Evolutionary conservation across 2,329 filamentous ascomycete genomes (phyloP).

Genomic region (Claviceps humidiphila): DNA sequence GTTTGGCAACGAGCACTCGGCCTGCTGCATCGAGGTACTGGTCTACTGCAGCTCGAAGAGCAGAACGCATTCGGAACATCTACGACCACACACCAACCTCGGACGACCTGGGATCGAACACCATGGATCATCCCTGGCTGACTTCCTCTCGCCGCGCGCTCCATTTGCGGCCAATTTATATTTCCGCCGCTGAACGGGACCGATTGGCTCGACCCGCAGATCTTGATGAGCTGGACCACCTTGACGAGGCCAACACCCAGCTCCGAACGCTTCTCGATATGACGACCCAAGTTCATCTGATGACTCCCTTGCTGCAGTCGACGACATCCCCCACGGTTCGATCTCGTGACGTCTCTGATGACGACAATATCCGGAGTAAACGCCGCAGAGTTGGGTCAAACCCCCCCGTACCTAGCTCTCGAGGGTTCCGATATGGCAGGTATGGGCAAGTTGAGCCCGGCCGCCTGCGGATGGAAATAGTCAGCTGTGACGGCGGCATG

Average conservation of each 20-base stretch:
- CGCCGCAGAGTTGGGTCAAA: slow-evolving; percentile 59
- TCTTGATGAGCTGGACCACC: slow-evolving; percentile 25
- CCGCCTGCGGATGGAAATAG: slow-evolving; percentile 70
- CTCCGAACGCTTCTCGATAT: slow-evolving; percentile 30
- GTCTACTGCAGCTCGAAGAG: slow-evolving; percentile 18
- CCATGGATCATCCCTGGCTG: slow-evolving; percentile 16
- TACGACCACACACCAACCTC: slow-evolving; percentile 16
- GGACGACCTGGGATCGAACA: slow-evolving; percentile 15
- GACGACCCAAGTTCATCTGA: slow-evolving; percentile 18
- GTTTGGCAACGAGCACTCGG: not conserved
- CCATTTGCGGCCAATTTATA: slow-evolving; percentile 14
- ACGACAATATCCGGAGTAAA: slow-evolving; percentile 44
- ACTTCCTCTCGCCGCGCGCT: slow-evolving; percentile 12
- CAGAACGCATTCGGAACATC: slow-evolving; percentile 23
- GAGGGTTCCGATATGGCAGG: slow-evolving; percentile 65
- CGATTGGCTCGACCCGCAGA: slow-evolving; percentile 11
- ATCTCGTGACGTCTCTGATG: slow-evolving; percentile 28
- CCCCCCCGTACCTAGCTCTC: slow-evolving; percentile 32
- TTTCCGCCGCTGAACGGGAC: not conserved
- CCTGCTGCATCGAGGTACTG: slow-evolving; percentile 9
- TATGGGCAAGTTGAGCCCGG: slow-evolving; percentile 81
- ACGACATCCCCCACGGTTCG: slow-evolving; percentile 22
- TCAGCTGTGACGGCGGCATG: slow-evolving; percentile 76
- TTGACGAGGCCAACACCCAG: slow-evolving; percentile 31
- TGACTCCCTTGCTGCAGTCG: slow-evolving; percentile 17